These are phyloP conservation scores for Carex arenaria DNA, from an alignment of 202 grass and related monocot genomes.

Conservation along the genomic window DNA sequence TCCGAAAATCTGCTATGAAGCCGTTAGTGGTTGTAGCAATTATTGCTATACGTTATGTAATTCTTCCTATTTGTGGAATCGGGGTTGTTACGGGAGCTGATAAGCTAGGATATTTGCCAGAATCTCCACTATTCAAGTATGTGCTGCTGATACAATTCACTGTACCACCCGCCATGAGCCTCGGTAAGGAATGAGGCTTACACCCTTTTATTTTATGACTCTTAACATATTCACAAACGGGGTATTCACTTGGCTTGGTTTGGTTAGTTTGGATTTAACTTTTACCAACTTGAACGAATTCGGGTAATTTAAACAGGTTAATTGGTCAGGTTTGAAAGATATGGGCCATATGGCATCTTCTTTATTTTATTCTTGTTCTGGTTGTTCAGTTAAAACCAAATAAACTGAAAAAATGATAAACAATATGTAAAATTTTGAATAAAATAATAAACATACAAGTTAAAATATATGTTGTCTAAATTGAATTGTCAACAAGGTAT, in stretches of 20 bases:
- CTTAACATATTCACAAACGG: neutral
- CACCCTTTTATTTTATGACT: neutral
- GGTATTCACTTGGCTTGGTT: neutral
- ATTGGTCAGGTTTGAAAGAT: neutral
- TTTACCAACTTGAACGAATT: neutral
- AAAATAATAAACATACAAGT: neutral
- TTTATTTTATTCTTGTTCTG: neutral
- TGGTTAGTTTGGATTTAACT: neutral
- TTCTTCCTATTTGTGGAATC: constrained; percentile 42
- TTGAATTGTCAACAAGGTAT: neutral
- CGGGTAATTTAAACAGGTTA: neutral
- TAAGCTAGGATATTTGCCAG: constrained; percentile 45
- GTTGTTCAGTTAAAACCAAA: neutral
- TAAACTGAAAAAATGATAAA: neutral
- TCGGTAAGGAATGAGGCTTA: constrained; percentile 11
- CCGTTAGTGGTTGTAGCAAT: constrained; percentile 25
- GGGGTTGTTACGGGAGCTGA: constrained; percentile 29
- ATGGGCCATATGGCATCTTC: neutral
- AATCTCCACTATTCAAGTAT: constrained; percentile 45
- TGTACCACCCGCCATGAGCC: constrained; percentile 49
- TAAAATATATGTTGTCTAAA: neutral
- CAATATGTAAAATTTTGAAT: neutral
- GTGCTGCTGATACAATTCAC: constrained; percentile 62
- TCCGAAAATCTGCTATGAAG: constrained; percentile 32
- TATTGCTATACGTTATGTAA: constrained; percentile 24